Percentiles rank a stretch among this genome's conserved stretches.
Evolutionary conservation across 1,284 basidiomycete genomes (phyloP).

Genomic region (Mycena citricolor): DNA sequence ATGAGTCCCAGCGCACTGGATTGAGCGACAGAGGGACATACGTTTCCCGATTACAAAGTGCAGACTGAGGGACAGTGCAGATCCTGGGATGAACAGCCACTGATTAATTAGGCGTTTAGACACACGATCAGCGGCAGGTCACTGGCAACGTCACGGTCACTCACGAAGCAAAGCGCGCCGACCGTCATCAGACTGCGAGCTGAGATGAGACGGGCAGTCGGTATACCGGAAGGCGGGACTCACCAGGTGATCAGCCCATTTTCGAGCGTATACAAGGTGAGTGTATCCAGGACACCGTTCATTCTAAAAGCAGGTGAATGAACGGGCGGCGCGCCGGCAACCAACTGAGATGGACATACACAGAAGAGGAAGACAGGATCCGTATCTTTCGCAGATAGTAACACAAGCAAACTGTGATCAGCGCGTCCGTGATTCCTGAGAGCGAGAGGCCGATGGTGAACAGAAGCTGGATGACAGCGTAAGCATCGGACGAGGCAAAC

Average conservation of each 20-base stretch:
- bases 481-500: background rate
- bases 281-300: slow-evolving; percentile 46
- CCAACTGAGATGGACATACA: background rate
- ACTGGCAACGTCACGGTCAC: slow-evolving; percentile 20
- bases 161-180: slow-evolving; percentile 45
- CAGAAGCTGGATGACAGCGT: slow-evolving; percentile 18
- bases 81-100: slow-evolving; percentile 48
- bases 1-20: background rate
- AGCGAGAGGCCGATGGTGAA: slow-evolving; percentile 47
- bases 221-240: slow-evolving; percentile 29
- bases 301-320: slow-evolving; percentile 33
- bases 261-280: slow-evolving; percentile 55
- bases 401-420: slow-evolving; percentile 47
- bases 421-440: slow-evolving; percentile 46
- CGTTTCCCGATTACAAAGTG: slow-evolving; percentile 55
- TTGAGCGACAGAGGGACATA: slow-evolving; percentile 25
- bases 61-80: slow-evolving; percentile 48
- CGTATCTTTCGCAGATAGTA: slow-evolving; percentile 40
- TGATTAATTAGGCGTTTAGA: slow-evolving; percentile 21
- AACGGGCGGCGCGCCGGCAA: background rate
- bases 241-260: slow-evolving; percentile 49
- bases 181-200: slow-evolving; percentile 35
- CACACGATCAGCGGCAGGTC: background rate
- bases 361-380: slow-evolving; percentile 17
- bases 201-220: slow-evolving; percentile 1